These are phyloP conservation scores for Tolypocladium inflatum DNA, from an alignment of 2,329 filamentous ascomycete genomes.

Conservation along the genomic window DNA sequence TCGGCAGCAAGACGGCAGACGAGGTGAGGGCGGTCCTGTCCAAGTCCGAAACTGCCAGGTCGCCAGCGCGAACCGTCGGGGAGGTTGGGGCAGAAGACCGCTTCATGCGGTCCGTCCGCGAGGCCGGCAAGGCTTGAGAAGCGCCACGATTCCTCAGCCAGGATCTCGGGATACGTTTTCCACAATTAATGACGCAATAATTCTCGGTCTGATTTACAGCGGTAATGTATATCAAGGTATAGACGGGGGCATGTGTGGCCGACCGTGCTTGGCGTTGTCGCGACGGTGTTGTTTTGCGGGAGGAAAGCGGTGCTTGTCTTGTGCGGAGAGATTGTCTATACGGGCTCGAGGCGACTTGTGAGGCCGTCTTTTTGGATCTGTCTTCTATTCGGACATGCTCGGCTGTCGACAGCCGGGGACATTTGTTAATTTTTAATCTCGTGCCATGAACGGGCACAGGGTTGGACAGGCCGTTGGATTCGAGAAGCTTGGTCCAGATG, in stretches of 20 bases:
- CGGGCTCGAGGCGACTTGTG: slow-evolving; percentile 1
- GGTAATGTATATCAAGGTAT: slow-evolving; percentile 15
- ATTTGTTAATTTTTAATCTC: background rate
- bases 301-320: background rate
- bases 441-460: background rate
- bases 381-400: background rate
- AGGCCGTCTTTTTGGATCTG: background rate
- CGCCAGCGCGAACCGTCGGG: slow-evolving; percentile 25
- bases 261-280: slow-evolving; percentile 8
- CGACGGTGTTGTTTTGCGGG: background rate
- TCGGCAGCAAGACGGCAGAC: slow-evolving; percentile 32
- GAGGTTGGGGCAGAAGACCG: slow-evolving; percentile 38
- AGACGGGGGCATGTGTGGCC: slow-evolving; percentile 4
- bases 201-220: slow-evolving; percentile 8
- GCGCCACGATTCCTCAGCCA: background rate
- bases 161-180: background rate
- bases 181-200: slow-evolving; percentile 1
- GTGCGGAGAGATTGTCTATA: background rate
- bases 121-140: slow-evolving; percentile 22
- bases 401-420: background rate
- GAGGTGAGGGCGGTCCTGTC: slow-evolving; percentile 32
- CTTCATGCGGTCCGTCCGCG: slow-evolving; percentile 24
- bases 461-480: background rate
- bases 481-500: background rate
- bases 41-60: slow-evolving; percentile 17